Evolutionary conservation across 2,329 filamentous ascomycete species (phyloP).

Genomic region (Alternaria dauci): DNA sequence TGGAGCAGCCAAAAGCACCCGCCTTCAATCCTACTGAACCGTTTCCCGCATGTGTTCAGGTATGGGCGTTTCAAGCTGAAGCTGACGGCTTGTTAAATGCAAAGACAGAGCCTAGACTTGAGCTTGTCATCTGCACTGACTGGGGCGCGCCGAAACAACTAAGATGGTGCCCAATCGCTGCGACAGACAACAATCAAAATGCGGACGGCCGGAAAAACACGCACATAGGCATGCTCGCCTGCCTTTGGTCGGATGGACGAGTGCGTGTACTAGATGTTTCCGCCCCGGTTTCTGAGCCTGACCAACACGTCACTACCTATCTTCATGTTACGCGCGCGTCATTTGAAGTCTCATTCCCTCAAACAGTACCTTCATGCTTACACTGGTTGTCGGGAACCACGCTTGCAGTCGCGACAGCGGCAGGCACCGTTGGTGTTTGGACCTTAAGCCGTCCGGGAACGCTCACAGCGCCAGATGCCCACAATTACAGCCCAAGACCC

Average conservation of each 20-base stretch:
- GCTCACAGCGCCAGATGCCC: slow-evolving; percentile 13
- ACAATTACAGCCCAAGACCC: slow-evolving; percentile 41
- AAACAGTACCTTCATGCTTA: slow-evolving; percentile 64
- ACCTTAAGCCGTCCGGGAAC: slow-evolving; percentile 53
- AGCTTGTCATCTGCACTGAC: slow-evolving; percentile 62
- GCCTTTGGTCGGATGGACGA: slow-evolving; percentile 66
- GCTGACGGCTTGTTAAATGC: slow-evolving; percentile 55
- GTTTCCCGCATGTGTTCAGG: slow-evolving; percentile 63
- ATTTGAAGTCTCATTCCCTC: slow-evolving; percentile 60
- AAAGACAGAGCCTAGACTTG: slow-evolving; percentile 55
- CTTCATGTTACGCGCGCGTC: slow-evolving; percentile 58
- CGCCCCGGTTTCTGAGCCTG: slow-evolving; percentile 18
- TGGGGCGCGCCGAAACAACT: slow-evolving; percentile 65
- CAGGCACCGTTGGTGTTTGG: slow-evolving; percentile 66
- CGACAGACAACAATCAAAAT: slow-evolving; percentile 28
- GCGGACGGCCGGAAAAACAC: slow-evolving; percentile 40
- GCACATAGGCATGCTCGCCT: slow-evolving; percentile 63
- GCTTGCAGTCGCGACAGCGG: slow-evolving; percentile 64
- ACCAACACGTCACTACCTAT: slow-evolving; percentile 30
- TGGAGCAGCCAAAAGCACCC: slow-evolving; percentile 51
- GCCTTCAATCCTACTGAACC: slow-evolving; percentile 61
- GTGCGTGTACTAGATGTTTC: slow-evolving; percentile 63
- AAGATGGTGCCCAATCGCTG: slow-evolving; percentile 64
- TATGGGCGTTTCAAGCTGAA: slow-evolving; percentile 64
- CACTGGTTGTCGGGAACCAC: slow-evolving; percentile 65